Evolutionary conservation across 2,329 filamentous ascomycete species (phyloP), one percentile per base, ranked within the genome.

Genomic region (Fusarium pilosicola): DNA sequence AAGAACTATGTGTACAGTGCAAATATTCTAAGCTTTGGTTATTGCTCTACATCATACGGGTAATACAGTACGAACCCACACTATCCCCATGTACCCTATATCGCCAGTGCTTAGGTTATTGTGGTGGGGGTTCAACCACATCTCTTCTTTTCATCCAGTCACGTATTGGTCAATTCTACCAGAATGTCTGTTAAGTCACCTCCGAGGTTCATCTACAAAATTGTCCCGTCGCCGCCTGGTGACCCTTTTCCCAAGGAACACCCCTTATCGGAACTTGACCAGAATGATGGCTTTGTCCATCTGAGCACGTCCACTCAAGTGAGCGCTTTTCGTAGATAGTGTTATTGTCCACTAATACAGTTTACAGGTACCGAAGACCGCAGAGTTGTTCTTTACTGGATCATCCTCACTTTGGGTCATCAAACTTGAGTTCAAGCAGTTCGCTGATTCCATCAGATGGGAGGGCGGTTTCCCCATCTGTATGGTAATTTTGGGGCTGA

Each of bases 271-370:
- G 86, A 88, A 39, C 86, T 91, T 49, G 90, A 92, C 79, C 80
- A 81, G 71, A 85, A 87, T 41, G 89, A 91, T 77, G 89, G 89
- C 55, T 92, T 90, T 80, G 83, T 92, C 38, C 90, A 92, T 74
- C 79, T 92, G 22, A 91, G 89, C 77, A 88, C 86, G 1, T 84
- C 86, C 5, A 80, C 81, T 42, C 90, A 91, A 83, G 88, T 88
- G 77, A 75, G 42, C 48, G 15, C 36, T 57, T 49, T 44, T 42
- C 24, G 30, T 65, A 46, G 49, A 4, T 2, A 9, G 17, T 17
- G 26, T 38, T 38, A 18, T 6, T 22, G 3, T 6, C 11, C 24
- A 36, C 57, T 73, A 42, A 76, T 14, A 15, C 7, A 18, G 6
- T 18, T 13, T 18, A 34, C 48, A 88, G 86, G 79, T 87, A 34